Percentiles rank a stretch among this genome's conserved stretches.
phyloP scores from a whole-genome alignment of 1,139 yeast species.

The Chernovozyma aurita region DNA sequence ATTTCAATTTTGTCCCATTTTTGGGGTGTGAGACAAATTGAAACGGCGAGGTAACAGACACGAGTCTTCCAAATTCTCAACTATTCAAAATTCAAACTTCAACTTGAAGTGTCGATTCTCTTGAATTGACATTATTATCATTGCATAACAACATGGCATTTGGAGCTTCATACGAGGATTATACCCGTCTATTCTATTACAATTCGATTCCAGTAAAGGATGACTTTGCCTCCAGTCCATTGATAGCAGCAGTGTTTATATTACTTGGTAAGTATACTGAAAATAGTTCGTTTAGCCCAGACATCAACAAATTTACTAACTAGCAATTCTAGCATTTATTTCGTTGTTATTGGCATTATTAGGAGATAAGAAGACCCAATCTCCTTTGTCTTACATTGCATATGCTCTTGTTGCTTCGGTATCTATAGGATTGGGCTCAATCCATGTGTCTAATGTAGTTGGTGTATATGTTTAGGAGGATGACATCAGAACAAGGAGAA shows the following conservation, averaged over 20 bases:
- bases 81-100: too few species aligned
- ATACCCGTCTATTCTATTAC: conserved; percentile 17
- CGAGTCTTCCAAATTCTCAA: too few species aligned
- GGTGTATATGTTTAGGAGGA: conserved; percentile 39
- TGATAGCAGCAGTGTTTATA: conserved; percentile 15
- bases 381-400: conserved; percentile 23
- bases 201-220: conserved; percentile 24
- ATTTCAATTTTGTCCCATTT: too few species aligned
- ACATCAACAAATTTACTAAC: neutral
- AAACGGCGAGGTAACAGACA: too few species aligned
- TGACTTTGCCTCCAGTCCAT: conserved; percentile 13
- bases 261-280: conserved; percentile 19
- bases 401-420: conserved; percentile 35
- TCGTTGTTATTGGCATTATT: conserved; percentile 35
- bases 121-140: too few species aligned
- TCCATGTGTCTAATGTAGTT: conserved; percentile 38
- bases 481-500: too few species aligned
- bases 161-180: conserved; percentile 32
- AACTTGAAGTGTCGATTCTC: too few species aligned
- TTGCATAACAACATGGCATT: conserved; percentile 20
- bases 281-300: neutral
- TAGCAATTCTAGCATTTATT: conserved; percentile 24
- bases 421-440: conserved; percentile 35
- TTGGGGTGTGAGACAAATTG: too few species aligned
- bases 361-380: conserved; percentile 30